Conservation (phyloP, 768 basidiomycete species). For the Lactifluus volemus region DNA sequence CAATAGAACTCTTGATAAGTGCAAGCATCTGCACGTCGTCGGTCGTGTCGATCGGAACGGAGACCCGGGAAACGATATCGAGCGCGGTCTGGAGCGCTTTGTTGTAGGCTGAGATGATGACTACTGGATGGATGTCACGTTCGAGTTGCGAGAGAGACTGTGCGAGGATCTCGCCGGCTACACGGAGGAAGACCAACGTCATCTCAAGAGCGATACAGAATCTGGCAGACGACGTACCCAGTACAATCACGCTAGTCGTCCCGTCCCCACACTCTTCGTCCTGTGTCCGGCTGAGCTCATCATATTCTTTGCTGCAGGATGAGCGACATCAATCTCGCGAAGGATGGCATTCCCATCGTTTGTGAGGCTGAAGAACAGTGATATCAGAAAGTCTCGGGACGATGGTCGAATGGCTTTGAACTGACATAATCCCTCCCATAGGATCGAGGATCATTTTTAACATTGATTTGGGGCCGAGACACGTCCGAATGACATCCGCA, state of each 20-base stretch:
- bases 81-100: constrained; percentile 90
- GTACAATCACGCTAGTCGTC: constrained; percentile 95
- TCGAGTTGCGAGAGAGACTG: constrained; percentile 90
- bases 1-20: constrained; percentile 97
- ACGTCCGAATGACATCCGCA: constrained; percentile 95
- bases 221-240: constrained; percentile 46
- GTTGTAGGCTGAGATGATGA: constrained; percentile 98
- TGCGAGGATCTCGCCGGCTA: constrained; percentile 94
- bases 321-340: constrained; percentile 97
- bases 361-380: constrained; percentile 52
- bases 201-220: background rate
- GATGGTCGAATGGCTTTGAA: constrained; percentile 14
- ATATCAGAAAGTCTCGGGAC: background rate
- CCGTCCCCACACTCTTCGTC: constrained; percentile 99
- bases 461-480: constrained; percentile 97
- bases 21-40: constrained; percentile 89
- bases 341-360: constrained; percentile 99
- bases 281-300: constrained; percentile 97
- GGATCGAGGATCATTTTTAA: constrained; percentile 99
- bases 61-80: constrained; percentile 79
- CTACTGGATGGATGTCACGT: constrained; percentile 96
- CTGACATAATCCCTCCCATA: constrained; percentile 96
- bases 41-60: constrained; percentile 78
- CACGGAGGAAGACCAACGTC: background rate
- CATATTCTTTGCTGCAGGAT: constrained; percentile 99